Base-by-base conservation (phyloP, 495 filamentous ascomycete genomes). In the Xylaria castorea region DNA sequence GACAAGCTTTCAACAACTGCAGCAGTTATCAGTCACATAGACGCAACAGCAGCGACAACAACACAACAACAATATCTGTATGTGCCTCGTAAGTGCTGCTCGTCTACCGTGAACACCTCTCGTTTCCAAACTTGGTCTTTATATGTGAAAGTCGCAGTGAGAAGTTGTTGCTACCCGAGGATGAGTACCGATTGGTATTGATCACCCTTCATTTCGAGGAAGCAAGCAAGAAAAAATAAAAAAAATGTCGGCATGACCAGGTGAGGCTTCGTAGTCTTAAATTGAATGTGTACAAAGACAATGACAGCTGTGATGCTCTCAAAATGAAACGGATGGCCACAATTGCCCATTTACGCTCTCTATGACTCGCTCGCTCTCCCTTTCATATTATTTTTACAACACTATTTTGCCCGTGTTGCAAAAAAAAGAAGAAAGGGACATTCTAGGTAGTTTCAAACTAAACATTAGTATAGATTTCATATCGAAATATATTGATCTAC, bases 1-100 rank as follows among this genome's bases (percentile, higher is more conserved):
- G 48, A 44, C 46, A 38, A 32, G 64, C 34, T 36, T 36, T n/a
- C 46, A 53, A 46, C 25, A 53, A 30, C 25, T 51, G 20, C 64
- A 66, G 44, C 62, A 63, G 46, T 68, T 32, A 60, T 68, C 36
- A 70, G 67, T 61, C 55, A 61, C 67, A 50, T 61, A 70, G 55
- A 70, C 40, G 30, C 55, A 63, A 22, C 61, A 63, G 63, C 61
- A 63, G 63, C 42, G 16, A 50, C 40, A 53, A 67, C 42, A 64
- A 64, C 42, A n/a, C n/a, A 64, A 44, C 58, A 64, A 64, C 42
- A 48, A 67, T 51, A 53, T 38, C 11, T 40, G 46, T 51, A 67
- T 53, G 44, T 53, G 53, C 40, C 6, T 67, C 32, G 64, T 67
- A 53, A 67, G 64, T 67, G 64, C 30, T 67, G 32, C 64, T 67